phyloP scores from a whole-genome alignment of 2,329 filamentous ascomycete genomes.

The Sporothrix humicola region DNA sequence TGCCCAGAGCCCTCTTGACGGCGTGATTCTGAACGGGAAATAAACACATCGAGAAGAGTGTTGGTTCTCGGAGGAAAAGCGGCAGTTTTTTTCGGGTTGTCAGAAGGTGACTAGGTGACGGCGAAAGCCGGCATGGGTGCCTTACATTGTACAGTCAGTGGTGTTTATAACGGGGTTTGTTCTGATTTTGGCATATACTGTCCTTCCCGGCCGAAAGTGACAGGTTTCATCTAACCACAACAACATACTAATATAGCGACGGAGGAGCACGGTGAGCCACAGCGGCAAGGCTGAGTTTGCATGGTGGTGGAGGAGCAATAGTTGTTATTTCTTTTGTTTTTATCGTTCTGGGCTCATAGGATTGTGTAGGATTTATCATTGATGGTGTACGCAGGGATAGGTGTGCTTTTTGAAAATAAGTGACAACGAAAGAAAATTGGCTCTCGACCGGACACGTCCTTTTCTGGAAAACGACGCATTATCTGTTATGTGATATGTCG shows the following conservation, averaged over 20 bases:
- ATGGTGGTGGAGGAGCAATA: not conserved
- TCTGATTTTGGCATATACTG: conserved; percentile 16
- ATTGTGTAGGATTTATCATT: conserved; percentile 13
- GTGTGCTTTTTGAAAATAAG: not conserved
- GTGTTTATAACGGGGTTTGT: not conserved
- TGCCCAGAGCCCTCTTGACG: conserved; percentile 51
- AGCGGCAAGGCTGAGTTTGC: not conserved
- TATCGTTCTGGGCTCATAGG: not conserved
- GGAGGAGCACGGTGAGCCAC: not conserved
- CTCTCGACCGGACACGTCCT: not conserved
- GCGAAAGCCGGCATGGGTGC: not conserved
- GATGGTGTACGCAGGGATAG: conserved; percentile 13
- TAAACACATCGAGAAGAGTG: conserved; percentile 36
- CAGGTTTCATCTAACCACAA: conserved; percentile 15
- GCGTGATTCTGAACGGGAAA: conserved; percentile 51
- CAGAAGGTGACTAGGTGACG: not conserved
- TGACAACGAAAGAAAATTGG: not conserved
- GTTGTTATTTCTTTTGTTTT: not conserved
- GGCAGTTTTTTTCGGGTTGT: not conserved
- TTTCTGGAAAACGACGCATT: not conserved
- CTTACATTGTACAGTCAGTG: not conserved
- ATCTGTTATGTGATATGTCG: not conserved
- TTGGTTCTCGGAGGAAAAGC: not conserved
- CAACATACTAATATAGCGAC: conserved; percentile 16
- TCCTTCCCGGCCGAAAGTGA: not conserved